Evolutionary conservation across 2,329 filamentous ascomycete species (phyloP).

Genomic region (Cladosporium sp.): DNA sequence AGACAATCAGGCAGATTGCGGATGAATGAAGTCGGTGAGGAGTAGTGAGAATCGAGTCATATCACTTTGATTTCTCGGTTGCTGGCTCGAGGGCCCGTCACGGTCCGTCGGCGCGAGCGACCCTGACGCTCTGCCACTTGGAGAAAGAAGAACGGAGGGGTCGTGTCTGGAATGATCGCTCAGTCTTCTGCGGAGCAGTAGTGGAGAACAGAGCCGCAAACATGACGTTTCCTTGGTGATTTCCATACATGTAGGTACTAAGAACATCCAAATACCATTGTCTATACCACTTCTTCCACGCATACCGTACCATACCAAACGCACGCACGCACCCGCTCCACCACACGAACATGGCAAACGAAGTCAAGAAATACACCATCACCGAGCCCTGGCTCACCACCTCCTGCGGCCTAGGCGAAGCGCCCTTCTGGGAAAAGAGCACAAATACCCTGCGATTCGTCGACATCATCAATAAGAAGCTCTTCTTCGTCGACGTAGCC

Average conservation of each 20-base stretch:
- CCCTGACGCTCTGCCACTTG: neutral
- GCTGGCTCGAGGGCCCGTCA: neutral
- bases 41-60: too few species aligned
- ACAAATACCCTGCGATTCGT: conserved; percentile 68
- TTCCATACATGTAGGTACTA: too few species aligned
- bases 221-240: conserved; percentile 3
- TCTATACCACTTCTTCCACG: too few species aligned
- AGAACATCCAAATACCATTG: too few species aligned
- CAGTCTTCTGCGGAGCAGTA: too few species aligned
- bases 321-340: too few species aligned
- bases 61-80: neutral
- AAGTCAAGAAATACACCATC: conserved; percentile 31
- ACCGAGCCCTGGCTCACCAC: conserved; percentile 52
- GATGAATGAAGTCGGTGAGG: too few species aligned
- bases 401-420: conserved; percentile 66
- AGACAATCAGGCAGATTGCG: too few species aligned
- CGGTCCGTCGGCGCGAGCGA: neutral
- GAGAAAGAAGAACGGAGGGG: neutral
- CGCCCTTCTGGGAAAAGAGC: conserved; percentile 64
- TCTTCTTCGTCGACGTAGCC: conserved; percentile 66
- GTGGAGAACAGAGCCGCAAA: conserved; percentile 6
- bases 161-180: too few species aligned
- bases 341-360: conserved; percentile 24
- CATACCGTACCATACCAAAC: too few species aligned
- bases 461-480: conserved; percentile 72